Base-by-base conservation (phyloP, 2,329 filamentous ascomycete genomes). In the Trichoderma gracile region DNA sequence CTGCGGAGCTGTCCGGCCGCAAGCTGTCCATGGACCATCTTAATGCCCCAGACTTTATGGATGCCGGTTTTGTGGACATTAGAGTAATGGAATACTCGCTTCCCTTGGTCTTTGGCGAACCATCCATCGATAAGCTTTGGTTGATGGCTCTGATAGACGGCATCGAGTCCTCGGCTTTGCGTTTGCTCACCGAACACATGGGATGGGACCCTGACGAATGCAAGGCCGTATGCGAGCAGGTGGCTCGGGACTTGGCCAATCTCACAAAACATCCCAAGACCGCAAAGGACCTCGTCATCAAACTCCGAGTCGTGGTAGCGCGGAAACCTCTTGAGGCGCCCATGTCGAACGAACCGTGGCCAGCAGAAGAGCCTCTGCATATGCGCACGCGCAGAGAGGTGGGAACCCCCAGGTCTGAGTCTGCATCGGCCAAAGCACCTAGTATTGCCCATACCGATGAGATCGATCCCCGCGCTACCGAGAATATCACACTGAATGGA, bases 1-100 rank as follows among this genome's bases (percentile, higher is more conserved):
- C 81, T 0, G 77, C 78, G n/a, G 70, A 75, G 19, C 73, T 77
- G 64, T 75, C 81, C 2, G 82, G 83, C 3, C 78, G 80, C 12
- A 78, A 76, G n/a, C 73, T 79, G 12, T 80, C 79, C 33, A 75
- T 78, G 17, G 69, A 71, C 2, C 82, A 85, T 69, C 72, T 85
- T 61, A 77, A 82, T 67, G 77, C 77, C 15, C 73, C 76, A 17
- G 69, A 80, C 14, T 73, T 85, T 42, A 74, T 77, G 61, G 78
- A 81, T 14, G 78, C 79, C 9, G 83, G 83, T 4, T 85, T 85
- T 63, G 80, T 81, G 33, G 82, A 85, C 54, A 78, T 85, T 15
- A 75, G 78, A 60, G 73, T 80, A 33, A 79, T 76, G 3, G 78
- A 83, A 63, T 80, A 82, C 67, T 75, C 77, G 15, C 79, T 86